Evolutionary conservation across 208 protist genomes (phyloP).

Genomic region (Acanthamoeba culbertsoni): DNA sequence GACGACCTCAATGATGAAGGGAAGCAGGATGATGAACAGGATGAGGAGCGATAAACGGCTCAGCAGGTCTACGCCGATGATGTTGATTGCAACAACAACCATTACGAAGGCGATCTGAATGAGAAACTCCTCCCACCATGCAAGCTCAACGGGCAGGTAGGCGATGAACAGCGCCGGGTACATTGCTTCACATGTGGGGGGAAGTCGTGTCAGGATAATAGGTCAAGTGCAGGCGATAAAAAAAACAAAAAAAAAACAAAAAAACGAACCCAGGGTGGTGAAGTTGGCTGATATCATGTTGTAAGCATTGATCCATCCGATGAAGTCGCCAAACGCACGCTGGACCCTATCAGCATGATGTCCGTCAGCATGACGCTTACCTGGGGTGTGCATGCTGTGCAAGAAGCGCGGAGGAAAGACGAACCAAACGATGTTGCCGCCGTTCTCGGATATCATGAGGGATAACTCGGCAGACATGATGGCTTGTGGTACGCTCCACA

Average conservation of each 20-base stretch:
- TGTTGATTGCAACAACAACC: neutral
- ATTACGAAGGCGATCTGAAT: conserved; percentile 2
- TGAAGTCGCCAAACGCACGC: neutral
- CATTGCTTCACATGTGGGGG: neutral
- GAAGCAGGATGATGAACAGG: conserved; percentile 12
- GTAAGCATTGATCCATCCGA: conserved; percentile 27
- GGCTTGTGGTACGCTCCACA: conserved; percentile 27
- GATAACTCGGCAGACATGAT: conserved; percentile 36
- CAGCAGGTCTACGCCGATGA: neutral
- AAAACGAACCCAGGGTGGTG: too few relatives aligned
- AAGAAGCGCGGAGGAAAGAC: neutral
- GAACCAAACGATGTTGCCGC: conserved; percentile 50
- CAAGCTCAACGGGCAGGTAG: neutral
- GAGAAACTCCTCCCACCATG: neutral
- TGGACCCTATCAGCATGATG: too few relatives aligned
- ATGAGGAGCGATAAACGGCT: neutral
- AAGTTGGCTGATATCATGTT: too few relatives aligned
- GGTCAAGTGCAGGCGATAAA: too few relatives aligned
- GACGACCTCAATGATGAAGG: neutral
- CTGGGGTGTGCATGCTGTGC: neutral
- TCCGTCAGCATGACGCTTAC: too few relatives aligned
- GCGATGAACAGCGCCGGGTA: neutral
- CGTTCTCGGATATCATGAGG: conserved; percentile 10
- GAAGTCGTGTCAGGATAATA: neutral
- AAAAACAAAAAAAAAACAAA: too few relatives aligned